A percentile compares a stretch with the other conserved stretches of the same genome.
These are phyloP conservation scores for Diplocarpon mali DNA, from an alignment of 2,329 filamentous ascomycete species.

Conservation along the genomic window DNA sequence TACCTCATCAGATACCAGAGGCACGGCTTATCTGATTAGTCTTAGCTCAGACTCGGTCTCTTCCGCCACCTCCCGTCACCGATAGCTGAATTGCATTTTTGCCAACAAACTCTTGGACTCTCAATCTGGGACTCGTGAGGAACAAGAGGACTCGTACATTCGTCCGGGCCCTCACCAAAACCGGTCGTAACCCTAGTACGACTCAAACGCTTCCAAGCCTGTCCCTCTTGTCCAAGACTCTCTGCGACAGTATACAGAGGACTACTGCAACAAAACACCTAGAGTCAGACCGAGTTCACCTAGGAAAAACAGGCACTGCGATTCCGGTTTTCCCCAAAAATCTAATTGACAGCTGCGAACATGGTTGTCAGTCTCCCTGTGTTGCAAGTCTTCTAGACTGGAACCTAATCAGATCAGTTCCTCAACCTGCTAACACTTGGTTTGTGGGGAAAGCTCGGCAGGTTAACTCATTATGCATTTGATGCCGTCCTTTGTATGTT, in stretches of 20 bases:
- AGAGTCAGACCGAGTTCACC: neutral
- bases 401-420: constrained; percentile 39
- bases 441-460: constrained; percentile 72
- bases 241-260: constrained; percentile 1
- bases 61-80: too few species aligned
- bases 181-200: neutral
- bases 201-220: neutral
- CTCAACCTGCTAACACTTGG: constrained; percentile 59
- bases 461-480: constrained; percentile 88
- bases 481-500: constrained; percentile 81
- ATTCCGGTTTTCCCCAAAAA: neutral
- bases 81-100: too few species aligned
- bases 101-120: too few species aligned
- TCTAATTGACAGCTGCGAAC: constrained; percentile 12
- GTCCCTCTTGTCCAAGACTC: constrained; percentile 2
- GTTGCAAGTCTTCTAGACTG: constrained; percentile 26
- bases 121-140: too few species aligned
- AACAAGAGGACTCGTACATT: neutral
- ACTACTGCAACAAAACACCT: constrained; percentile 3
- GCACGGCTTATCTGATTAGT: too few species aligned
- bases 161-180: neutral
- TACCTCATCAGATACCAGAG: too few species aligned
- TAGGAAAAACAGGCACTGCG: neutral
- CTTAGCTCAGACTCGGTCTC: too few species aligned
- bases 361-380: constrained; percentile 31